These are phyloP conservation scores for Mariannaea elegans DNA, from an alignment of 2,329 filamentous ascomycete species.

Conservation along the genomic window DNA sequence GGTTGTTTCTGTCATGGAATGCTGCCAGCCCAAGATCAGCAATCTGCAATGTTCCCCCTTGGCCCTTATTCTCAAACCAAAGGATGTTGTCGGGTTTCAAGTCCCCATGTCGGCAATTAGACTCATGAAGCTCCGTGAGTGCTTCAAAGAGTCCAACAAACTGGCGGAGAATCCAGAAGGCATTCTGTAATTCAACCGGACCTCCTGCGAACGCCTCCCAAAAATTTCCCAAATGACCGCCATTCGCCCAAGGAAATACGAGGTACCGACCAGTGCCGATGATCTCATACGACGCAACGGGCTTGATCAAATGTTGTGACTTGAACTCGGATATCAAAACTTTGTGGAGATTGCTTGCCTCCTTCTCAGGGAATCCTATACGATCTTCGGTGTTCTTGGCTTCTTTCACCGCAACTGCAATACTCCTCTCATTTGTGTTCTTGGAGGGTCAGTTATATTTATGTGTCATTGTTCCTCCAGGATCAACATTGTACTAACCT, in stretches of 20 bases:
- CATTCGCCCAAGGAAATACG: slow-evolving; percentile 6
- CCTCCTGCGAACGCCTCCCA: background rate
- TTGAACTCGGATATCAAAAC: background rate
- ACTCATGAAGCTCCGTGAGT: background rate
- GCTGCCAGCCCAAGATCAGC: background rate
- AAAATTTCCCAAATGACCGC: background rate
- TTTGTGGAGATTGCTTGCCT: background rate
- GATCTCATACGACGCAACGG: slow-evolving; percentile 1
- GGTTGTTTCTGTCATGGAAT: background rate
- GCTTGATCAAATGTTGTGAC: slow-evolving; percentile 1
- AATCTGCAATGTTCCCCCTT: background rate
- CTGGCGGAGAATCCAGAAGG: background rate
- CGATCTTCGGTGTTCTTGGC: background rate
- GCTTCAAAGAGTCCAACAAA: background rate
- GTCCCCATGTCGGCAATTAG: slow-evolving; percentile 3
- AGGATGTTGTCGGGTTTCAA: slow-evolving; percentile 13
- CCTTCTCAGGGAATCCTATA: background rate
- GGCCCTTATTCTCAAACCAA: background rate
- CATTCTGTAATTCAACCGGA: background rate
- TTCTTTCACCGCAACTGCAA: background rate
- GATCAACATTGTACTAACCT: background rate
- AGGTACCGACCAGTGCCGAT: background rate
- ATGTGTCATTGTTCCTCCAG: background rate
- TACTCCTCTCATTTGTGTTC: background rate
- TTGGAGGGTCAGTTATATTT: background rate